Base-by-base conservation (phyloP, 371 early-diverging fungal genomes). In the Circinella minor region DNA sequence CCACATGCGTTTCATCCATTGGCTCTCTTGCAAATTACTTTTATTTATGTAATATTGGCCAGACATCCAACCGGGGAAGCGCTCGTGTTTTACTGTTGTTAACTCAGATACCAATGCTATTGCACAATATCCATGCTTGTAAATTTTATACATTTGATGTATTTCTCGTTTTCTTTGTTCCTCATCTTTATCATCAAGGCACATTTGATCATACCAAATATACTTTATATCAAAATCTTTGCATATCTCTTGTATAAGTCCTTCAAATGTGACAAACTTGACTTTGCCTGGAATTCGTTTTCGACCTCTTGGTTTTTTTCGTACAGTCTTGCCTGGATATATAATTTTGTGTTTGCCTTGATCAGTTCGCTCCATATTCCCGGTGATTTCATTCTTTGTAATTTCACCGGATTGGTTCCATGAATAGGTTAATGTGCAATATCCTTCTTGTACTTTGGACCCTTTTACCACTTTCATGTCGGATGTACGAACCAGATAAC, bases 161-260 rank as follows among this genome's bases (percentile, higher is more conserved):
- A 51, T 4, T 15, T 17, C 8, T 5, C 51, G 8, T 14, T 18
- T 4, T 18, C 14, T 51, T 51, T 51, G 9, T 13, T 17, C 5
- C 51, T 5, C 4, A 14, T 51, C 51, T 5, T 14, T 51, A 4
- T 51, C 9, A 18, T 51, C 14, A 15, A 51, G 4, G 14, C 51
- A 51, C 51, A 14, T 51, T 51, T 51, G 51, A 51, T 51, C 51
- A 51, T 51, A 51, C 51, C 51, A 51, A 51, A 51, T 51, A 18
- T 51, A 51, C 51, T 18, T 13, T 4, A 51, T 51, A 51, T 18
- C 14, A 51, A 51, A 51, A 51, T 51, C 51, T 51, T 51, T 13
- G 18, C 51, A 51, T 51, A 51, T 51, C 14, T 14, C 9, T 51
- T 18, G 51, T 4, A 51, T 51, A 51, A 18, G 14, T 4, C 51